A percentile compares a stretch with the other conserved stretches of the same genome.
phyloP scores from a whole-genome alignment of 2,329 filamentous ascomycete genomes.

The Leptographium galeiforme region DNA sequence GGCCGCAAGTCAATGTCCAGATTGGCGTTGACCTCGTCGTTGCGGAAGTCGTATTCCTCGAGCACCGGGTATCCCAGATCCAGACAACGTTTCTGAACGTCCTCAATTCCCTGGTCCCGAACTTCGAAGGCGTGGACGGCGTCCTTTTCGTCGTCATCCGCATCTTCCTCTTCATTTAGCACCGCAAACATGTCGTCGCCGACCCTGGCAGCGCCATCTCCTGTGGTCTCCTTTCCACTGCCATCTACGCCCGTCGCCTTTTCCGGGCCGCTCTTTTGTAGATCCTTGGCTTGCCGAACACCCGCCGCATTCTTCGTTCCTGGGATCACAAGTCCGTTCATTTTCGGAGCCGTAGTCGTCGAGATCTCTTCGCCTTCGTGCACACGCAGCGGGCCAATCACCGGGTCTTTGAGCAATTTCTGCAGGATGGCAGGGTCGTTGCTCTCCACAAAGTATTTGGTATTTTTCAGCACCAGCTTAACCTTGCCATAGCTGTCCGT shows the following conservation, averaged over 20 bases:
- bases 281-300: slow-evolving; percentile 54
- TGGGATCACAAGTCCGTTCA: slow-evolving; percentile 79
- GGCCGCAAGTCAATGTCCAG: slow-evolving; percentile 89
- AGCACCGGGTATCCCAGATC: slow-evolving; percentile 77
- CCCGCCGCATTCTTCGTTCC: slow-evolving; percentile 89
- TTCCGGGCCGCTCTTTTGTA: slow-evolving; percentile 1
- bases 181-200: slow-evolving; percentile 38
- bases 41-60: slow-evolving; percentile 94
- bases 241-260: background rate
- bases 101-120: slow-evolving; percentile 65
- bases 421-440: slow-evolving; percentile 78
- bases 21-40: slow-evolving; percentile 78
- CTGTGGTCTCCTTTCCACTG: background rate
- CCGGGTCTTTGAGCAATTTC: slow-evolving; percentile 68
- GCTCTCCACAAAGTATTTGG: slow-evolving; percentile 87
- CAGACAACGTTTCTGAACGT: slow-evolving; percentile 79
- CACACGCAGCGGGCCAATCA: slow-evolving; percentile 68
- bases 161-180: slow-evolving; percentile 58
- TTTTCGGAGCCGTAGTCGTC: slow-evolving; percentile 70
- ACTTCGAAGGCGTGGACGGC: slow-evolving; percentile 93
- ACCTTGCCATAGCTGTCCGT: slow-evolving; percentile 81
- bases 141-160: slow-evolving; percentile 67
- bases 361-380: slow-evolving; percentile 54
- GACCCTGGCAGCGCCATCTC: background rate
- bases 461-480: slow-evolving; percentile 87